Evolutionary conservation across 768 basidiomycete genomes (phyloP).

Genomic region (Porphyrellus cyaneotinctus): DNA sequence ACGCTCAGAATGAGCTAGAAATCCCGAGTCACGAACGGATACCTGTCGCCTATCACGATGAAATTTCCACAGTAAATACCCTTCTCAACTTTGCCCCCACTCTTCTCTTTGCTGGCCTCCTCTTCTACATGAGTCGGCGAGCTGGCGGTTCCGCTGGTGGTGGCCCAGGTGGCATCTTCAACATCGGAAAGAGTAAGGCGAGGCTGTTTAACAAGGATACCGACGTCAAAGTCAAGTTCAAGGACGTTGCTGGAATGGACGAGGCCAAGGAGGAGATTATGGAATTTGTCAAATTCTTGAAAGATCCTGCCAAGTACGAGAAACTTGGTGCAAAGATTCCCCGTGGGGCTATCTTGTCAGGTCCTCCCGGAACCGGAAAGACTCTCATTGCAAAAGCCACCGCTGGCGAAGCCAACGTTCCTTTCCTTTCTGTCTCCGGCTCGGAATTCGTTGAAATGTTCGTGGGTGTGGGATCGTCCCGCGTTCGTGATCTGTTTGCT

Average conservation of each 20-base stretch:
- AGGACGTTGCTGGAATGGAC: constrained; percentile 99
- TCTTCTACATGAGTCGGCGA: constrained; percentile 81
- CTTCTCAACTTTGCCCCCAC: constrained; percentile 94
- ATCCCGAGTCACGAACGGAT: constrained; percentile 92
- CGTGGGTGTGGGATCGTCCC: constrained; percentile 96
- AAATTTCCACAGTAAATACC: constrained; percentile 79
- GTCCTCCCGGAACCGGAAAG: constrained; percentile 97
- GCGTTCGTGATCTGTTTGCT: constrained; percentile 95
- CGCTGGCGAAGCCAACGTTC: constrained; percentile 95
- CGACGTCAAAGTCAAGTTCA: constrained; percentile 88
- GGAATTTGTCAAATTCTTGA: constrained; percentile 99
- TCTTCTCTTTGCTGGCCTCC: constrained; percentile 81
- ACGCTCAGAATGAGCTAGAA: constrained; percentile 87
- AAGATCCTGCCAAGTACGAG: constrained; percentile 92
- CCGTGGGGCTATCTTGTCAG: constrained; percentile 90
- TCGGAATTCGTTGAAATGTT: constrained; percentile 99
- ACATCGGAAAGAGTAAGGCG: constrained; percentile 92
- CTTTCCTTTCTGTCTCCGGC: constrained; percentile 97
- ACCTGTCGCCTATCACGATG: constrained; percentile 95
- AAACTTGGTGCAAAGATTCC: constrained; percentile 97
- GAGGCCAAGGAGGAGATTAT: constrained; percentile 99
- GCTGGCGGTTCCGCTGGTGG: constrained; percentile 57
- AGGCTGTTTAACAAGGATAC: constrained; percentile 97
- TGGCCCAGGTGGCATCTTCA: constrained; percentile 88
- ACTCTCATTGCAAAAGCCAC: constrained; percentile 97